A percentile compares a stretch with the other conserved stretches of the same genome.
Conservation (phyloP, 2,329 filamentous ascomycete genomes). For the Stemphylium beticola region DNA sequence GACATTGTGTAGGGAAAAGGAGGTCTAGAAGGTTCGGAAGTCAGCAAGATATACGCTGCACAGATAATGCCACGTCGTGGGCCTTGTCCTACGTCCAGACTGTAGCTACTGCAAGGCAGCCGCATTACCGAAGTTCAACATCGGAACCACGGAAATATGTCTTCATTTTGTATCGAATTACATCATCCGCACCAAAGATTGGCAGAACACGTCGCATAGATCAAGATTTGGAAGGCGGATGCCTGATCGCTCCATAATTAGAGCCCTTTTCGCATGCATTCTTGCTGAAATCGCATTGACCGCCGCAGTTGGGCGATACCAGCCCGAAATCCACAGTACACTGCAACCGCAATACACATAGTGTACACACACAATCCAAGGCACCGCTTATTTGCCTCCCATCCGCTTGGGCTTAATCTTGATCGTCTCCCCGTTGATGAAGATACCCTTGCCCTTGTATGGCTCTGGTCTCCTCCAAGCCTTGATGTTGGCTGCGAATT, state of each 20-base stretch:
- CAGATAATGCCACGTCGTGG: no score
- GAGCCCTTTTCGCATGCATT: neutral
- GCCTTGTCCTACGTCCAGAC: neutral
- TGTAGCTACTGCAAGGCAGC: neutral
- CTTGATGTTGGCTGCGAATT: constrained; percentile 87
- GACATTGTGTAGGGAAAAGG: no score
- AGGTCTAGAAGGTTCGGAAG: no score
- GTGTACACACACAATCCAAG: constrained; percentile 19
- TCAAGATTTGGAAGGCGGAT: neutral
- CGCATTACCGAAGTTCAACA: neutral
- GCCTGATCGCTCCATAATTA: neutral
- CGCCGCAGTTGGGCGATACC: neutral
- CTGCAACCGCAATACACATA: constrained; percentile 17
- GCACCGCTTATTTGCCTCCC: constrained; percentile 45
- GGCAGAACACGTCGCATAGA: neutral
- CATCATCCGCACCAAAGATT: neutral
- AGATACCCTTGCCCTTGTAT: constrained; percentile 99
- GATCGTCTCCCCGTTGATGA: constrained; percentile 96
- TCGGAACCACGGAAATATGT: neutral
- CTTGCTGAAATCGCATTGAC: neutral
- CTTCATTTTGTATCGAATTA: neutral
- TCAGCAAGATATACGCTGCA: no score
- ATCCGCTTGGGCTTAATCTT: constrained; percentile 91
- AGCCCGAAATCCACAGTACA: neutral
- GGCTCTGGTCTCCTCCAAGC: constrained; percentile 92